A percentile compares a stretch with the other conserved stretches of the same genome.
Evolutionary conservation across 108 stramenopile species (phyloP).

Genomic region (Stephanodiscus minutulus): DNA sequence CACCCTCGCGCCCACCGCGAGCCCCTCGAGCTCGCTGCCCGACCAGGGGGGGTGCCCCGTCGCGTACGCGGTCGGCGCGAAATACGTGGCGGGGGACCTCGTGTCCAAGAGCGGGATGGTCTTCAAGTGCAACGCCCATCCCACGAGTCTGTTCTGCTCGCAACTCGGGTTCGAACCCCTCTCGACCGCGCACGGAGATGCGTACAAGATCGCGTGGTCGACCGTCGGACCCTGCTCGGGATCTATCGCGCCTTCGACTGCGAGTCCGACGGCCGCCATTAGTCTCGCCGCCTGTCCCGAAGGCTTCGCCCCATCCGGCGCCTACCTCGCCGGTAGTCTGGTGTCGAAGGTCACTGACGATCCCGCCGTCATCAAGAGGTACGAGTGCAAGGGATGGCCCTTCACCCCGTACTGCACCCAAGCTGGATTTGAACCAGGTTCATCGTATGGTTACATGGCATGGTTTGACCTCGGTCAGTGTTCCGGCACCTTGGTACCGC

Average conservation of each 20-base stretch:
- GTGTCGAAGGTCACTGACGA: too few species aligned
- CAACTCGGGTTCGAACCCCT: neutral
- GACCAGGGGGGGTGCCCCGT: neutral
- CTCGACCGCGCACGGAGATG: too few species aligned
- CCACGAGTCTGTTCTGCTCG: neutral
- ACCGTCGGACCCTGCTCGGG: neutral
- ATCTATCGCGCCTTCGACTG: neutral
- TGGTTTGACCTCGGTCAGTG: neutral
- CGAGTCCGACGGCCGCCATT: too few species aligned
- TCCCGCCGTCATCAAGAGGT: neutral
- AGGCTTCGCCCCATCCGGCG: too few species aligned
- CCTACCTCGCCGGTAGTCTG: too few species aligned
- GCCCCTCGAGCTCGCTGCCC: neutral
- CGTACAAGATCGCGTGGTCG: too few species aligned
- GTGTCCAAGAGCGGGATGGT: neutral
- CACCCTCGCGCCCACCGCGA: neutral
- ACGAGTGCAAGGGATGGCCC: conserved; percentile 14
- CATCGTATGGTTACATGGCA: neutral
- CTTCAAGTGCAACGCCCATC: neutral
- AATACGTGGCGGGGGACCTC: neutral
- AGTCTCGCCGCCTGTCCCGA: too few species aligned
- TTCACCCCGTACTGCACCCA: neutral
- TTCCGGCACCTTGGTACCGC: neutral
- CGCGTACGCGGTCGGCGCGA: neutral
- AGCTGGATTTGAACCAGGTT: neutral